phyloP scores from a whole-genome alignment of 2,329 filamentous ascomycete genomes.

The Simplicillium aogashimaense region DNA sequence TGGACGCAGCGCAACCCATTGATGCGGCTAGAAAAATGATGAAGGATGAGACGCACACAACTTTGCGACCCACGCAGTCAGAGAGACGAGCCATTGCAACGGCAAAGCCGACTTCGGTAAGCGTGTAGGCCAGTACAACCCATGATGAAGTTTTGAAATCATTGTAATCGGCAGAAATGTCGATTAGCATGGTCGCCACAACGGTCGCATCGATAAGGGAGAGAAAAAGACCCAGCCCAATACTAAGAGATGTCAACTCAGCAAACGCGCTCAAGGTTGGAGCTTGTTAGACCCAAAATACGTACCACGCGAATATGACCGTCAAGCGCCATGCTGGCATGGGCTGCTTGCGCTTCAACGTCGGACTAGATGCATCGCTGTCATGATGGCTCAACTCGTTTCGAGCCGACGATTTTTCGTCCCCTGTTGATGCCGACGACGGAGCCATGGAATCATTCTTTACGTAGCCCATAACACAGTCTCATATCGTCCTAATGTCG shows the following conservation, averaged over 20 bases:
- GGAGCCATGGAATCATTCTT: too few relatives aligned
- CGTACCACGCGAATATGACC: not conserved
- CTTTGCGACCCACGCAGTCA: slow-evolving; percentile 9
- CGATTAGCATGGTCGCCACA: slow-evolving; percentile 7
- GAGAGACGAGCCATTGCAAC: slow-evolving; percentile 10
- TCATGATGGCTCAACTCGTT: not conserved
- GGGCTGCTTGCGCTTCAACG: not conserved
- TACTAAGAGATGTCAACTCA: not conserved
- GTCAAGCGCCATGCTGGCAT: not conserved
- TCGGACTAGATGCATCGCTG: not conserved
- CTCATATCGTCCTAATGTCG: too few relatives aligned
- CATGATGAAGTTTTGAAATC: slow-evolving; percentile 5
- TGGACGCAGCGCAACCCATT: slow-evolving; percentile 8
- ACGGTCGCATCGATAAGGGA: slow-evolving; percentile 7
- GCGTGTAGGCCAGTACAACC: slow-evolving; percentile 6
- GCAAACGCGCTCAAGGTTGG: not conserved
- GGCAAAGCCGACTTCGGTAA: slow-evolving; percentile 10
- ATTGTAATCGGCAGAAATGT: slow-evolving; percentile 5
- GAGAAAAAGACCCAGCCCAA: slow-evolving; percentile 7
- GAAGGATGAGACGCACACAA: slow-evolving; percentile 6
- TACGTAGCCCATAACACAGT: too few relatives aligned
- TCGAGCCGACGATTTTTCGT: too few relatives aligned
- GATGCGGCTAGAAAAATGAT: slow-evolving; percentile 10
- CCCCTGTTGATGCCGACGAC: too few relatives aligned
- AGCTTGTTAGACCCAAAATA: not conserved